Evolutionary conservation across 2,329 filamentous ascomycete species (phyloP), one percentile per base, ranked within the genome.

Genomic region (Penicillium sp.): DNA sequence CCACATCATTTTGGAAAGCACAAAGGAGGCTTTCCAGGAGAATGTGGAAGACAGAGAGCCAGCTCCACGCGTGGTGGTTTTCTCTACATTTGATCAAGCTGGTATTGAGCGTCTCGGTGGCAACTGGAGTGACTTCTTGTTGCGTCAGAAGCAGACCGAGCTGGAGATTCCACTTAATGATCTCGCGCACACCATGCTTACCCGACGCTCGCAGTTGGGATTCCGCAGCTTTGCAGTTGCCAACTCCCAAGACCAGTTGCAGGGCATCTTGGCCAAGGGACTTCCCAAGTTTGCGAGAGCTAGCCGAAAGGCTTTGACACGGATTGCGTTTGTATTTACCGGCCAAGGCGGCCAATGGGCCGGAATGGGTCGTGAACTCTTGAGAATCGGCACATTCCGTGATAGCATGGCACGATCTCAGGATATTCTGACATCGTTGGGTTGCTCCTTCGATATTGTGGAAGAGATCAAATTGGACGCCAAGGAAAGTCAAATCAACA

Each of bases 341-440:
- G 76, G 76, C 1, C 76, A 78, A 43, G 76, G 77, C 27, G 74
- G 74, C 2, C 76, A 78, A 43, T 78, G 74, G 72, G 47, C 57
- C 0, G 67, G 68, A 3, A 78, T 78, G 75, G 75, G 74, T 7
- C 65, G 66, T 10, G 70, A 75, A 29, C 65, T 79, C 0, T 39
- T 77, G 24, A 38, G 59, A 2, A 51, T 55, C 14, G n/a, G 51
- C 1, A 45, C 42, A 5, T 67, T 66, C 43, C 34, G 41, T 0
- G 29, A 57, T 16, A 60, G 55, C 29, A 50, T 66, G 11, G 42
- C 42, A 3, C 41, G 24, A 1, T 48, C 53, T 1, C 52, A 59
- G 14, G 38, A 49, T 0, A 55, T 48, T 21, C 55, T 63, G 1
- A 27, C 55, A 8, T 18, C 56, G 1, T 36, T 65, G 5, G 62